Base-by-base conservation (phyloP, 2,329 filamentous ascomycete genomes). In the Keithomyces neogunnii region DNA sequence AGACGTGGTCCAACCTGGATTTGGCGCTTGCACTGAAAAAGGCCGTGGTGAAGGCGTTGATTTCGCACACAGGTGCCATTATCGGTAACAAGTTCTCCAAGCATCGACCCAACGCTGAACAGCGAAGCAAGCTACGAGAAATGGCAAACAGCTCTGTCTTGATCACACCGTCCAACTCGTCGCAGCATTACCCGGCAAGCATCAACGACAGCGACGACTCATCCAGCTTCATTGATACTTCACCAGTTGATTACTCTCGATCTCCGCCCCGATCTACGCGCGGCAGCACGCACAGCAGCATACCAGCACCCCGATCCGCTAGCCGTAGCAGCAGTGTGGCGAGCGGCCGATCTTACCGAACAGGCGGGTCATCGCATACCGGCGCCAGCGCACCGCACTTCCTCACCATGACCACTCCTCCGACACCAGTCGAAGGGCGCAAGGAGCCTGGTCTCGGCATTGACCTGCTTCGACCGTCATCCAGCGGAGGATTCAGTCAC, bases 1-100 rank as follows among this genome's bases (percentile, higher is more conserved):
- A 99, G 75, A 97, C 91, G 7, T 99, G 93, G 93, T 96, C 90
- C 5, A 99, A 97, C 66, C 79, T 99, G 5, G 93, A 99, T 63
- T 81, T 99, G 8, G 91, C 92, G 1, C 76, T 97, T 46, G 87
- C 90, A 11, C 77, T 99, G 50, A 97, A 99, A 73, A 95, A 91
- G 65, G 91, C 95, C 45, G 88, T 97, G 52, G 89, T 96, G 64
- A 88, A 90, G 63, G 92, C 93, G 0, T 77, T 99, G 45, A 95
- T 99, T 61, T 93, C 89, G 2, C 93, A 99, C 64, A 91, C 92
- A 0, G 93, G 93, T 36, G 90, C 93, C 52, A 96, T 99, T 59
- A 89, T 99, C 47, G 89, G 92, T 50, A 99, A 99, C 76, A 99
- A 99, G 66, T 88, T 99, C 69, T 89, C 85, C 48, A 88, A 89